A percentile compares a stretch with the other conserved stretches of the same genome.
Evolutionary conservation across 2,329 filamentous ascomycete genomes (phyloP).

Genomic region (Diaporthe ampelina): DNA sequence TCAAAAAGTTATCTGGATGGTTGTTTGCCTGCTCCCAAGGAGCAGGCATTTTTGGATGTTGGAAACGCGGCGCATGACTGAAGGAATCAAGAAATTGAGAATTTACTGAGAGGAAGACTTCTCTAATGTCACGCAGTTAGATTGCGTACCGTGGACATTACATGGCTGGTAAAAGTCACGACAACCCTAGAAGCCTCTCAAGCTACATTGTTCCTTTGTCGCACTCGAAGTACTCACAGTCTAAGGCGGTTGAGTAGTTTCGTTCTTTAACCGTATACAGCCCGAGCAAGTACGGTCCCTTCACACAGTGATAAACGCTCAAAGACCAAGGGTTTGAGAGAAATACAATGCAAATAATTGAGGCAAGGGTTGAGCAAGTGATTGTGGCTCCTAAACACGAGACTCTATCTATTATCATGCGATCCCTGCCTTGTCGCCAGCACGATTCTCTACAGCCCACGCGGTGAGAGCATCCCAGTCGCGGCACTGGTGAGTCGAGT

Average conservation of each 20-base stretch:
- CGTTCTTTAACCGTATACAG: too few species aligned
- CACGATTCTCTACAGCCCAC: conserved; percentile 40
- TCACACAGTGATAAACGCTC: too few species aligned
- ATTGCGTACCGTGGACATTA: not conserved
- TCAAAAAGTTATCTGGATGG: not conserved
- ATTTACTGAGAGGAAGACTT: too few species aligned
- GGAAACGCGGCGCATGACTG: too few species aligned
- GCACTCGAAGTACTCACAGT: not conserved
- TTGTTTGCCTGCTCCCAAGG: not conserved
- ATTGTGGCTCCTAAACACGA: not conserved
- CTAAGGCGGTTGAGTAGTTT: too few species aligned
- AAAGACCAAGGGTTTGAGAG: too few species aligned
- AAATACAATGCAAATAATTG: too few species aligned
- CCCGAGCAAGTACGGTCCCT: too few species aligned
- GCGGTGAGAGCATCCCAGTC: conserved; percentile 36
- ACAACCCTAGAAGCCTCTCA: not conserved
- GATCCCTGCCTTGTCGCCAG: conserved; percentile 37
- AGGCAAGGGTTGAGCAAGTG: not conserved
- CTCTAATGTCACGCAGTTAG: not conserved
- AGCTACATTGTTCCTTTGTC: not conserved
- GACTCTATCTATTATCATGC: not conserved
- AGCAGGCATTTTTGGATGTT: not conserved
- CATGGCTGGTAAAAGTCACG: not conserved
- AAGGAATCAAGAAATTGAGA: too few species aligned
- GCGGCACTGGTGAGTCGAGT: conserved; percentile 40